These are phyloP conservation scores for Saccharomycopsis sp. DNA, from an alignment of 805 yeast genomes.

Conservation along the genomic window DNA sequence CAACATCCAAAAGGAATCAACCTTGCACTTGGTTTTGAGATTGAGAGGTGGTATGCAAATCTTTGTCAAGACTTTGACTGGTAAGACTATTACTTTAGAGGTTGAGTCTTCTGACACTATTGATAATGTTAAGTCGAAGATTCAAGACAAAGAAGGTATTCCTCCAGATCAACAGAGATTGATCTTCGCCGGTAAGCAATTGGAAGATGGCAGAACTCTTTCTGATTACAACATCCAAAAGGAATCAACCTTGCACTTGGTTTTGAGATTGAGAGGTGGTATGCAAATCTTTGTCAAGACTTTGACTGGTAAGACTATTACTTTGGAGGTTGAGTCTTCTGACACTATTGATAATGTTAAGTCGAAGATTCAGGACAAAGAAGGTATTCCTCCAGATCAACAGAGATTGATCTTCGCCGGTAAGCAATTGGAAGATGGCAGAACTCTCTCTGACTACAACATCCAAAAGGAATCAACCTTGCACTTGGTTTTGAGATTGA, in stretches of 20 bases:
- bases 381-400: conserved; percentile 96
- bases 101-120: conserved; percentile 58
- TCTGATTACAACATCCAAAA: conserved; percentile 70
- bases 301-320: conserved; percentile 60
- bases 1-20: conserved; percentile 93
- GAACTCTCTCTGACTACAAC: conserved; percentile 95
- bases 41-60: conserved; percentile 50
- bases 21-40: conserved; percentile 77
- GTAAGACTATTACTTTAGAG: conserved; percentile 55
- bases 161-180: conserved; percentile 70
- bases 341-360: conserved; percentile 96
- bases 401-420: conserved; percentile 96
- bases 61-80: conserved; percentile 51
- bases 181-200: conserved; percentile 65
- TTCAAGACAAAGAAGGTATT: conserved; percentile 66
- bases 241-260: conserved; percentile 65
- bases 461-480: conserved; percentile 95
- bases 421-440: conserved; percentile 92
- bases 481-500: conserved; percentile 91
- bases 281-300: conserved; percentile 35
- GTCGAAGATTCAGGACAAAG: conserved; percentile 93
- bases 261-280: conserved; percentile 71
- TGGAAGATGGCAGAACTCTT: conserved; percentile 65
- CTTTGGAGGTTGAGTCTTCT: conserved; percentile 94
- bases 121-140: conserved; percentile 55